Evolutionary conservation across 1,284 basidiomycete genomes (phyloP).

Genomic region (Ustilago xerochloae): DNA sequence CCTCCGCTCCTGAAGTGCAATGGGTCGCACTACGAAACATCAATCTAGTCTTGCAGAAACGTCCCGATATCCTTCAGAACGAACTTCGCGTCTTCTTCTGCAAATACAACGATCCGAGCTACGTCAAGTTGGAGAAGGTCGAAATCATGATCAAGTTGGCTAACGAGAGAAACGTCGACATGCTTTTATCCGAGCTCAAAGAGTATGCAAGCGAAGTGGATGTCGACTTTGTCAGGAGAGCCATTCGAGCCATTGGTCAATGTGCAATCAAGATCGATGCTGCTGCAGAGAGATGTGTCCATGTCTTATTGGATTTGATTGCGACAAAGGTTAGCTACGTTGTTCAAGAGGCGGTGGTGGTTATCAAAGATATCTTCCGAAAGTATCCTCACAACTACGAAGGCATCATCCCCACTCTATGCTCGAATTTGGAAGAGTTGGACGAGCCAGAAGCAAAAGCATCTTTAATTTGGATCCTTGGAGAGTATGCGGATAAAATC

Average conservation of each 20-base stretch:
- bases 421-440: conserved; percentile 92
- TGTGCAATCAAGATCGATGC: conserved; percentile 94
- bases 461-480: conserved; percentile 97
- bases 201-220: conserved; percentile 99
- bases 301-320: conserved; percentile 90
- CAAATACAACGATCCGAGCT: conserved; percentile 99
- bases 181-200: conserved; percentile 91
- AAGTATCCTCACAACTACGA: conserved; percentile 98
- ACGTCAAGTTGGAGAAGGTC: conserved; percentile 97
- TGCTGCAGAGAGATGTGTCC: conserved; percentile 93
- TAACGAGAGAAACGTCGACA: conserved; percentile 89
- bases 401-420: conserved; percentile 92
- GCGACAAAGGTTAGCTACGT: conserved; percentile 93
- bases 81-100: conserved; percentile 99
- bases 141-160: conserved; percentile 98
- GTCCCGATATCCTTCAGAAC: conserved; percentile 86
- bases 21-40: conserved; percentile 98
- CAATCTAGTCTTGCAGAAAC: conserved; percentile 93
- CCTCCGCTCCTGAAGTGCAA: conserved; percentile 79
- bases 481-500: conserved; percentile 96
- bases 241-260: conserved; percentile 93
- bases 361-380: conserved; percentile 99
- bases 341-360: conserved; percentile 96
- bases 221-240: conserved; percentile 95
- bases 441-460: conserved; percentile 99